Evolutionary conservation across 306 rosid genomes (phyloP), one percentile per base, ranked within the genome.

Genomic region (Trifolium subterraneum): DNA sequence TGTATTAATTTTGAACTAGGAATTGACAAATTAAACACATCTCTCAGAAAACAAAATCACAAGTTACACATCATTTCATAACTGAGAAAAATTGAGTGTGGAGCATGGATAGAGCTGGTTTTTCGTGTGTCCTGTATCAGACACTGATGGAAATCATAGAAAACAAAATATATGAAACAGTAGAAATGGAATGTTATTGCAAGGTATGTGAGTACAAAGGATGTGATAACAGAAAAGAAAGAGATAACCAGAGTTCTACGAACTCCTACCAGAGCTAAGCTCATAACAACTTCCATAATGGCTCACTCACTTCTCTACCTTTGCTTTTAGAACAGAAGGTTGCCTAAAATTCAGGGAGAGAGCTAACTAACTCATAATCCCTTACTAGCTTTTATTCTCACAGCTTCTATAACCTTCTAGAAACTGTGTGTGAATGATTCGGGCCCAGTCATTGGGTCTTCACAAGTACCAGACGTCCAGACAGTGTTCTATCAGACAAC

Each of bases 51-150:
- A 56, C 63, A 56, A 56, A 56, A 56, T 56, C 35, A 56, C 63
- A 56, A 22, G 16, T 56, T 31, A 22, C 8, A 1, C 60, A 19
- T 20, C 15, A 54, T 54, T 54, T 56, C 35, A 12, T 56, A 22
- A 56, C 63, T 12, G 33, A 55, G 62, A 56, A 27, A n/a, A 56
- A 23, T 23, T 56, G 63, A 55, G 7, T 11, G 35, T 56, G 16
- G 12, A 55, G 22, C 63, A 56, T 56, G 63, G 63, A 56, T 16
- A 56, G 16, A 11, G 35, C 63, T 23, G 63, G 33, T 56, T 56
- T 56, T 23, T 12, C 8, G 63, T 56, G 10, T 48, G 35, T 56
- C 63, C n/a, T 11, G 35, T 11, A 56, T 56, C 36, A 23, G 31
- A 11, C 63, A 56, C 15, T 29, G 33, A 29, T 29, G 33, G 33